Evolutionary conservation across 2,329 filamentous ascomycete genomes (phyloP), one percentile per base, ranked within the genome.

Genomic region (Ascochyta pisi): DNA sequence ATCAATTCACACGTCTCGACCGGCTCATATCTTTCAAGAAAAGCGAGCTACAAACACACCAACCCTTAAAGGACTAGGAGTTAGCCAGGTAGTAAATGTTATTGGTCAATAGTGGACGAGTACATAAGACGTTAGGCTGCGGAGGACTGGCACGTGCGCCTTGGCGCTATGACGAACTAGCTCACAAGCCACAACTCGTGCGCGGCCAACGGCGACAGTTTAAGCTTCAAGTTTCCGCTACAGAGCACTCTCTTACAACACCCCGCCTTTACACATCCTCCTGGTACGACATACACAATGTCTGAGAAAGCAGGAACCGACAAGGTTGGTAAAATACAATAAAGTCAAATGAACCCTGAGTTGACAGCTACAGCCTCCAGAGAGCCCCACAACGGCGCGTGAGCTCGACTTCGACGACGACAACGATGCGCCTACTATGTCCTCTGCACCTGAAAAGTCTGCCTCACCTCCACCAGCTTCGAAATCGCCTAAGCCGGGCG

Each of bases 401-500:
- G 80, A 82, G 49, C 74, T 85, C 49, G 83, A 85, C 62, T 85
- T 85, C 60, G 83, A 85, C 65, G 83, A 85, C 68, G 83, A 85
- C 61, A 77, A 79, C 51, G 79, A 83, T 61, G 78, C 80, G 24
- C 71, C 73, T 16, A 51, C 63, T 16, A 51, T 63, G 4, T 68
- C 73, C 6, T 54, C 65, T 27, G 33, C 59, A 7, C 73, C 73
- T 13, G 60, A 64, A 3, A 57, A 62, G 13, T 68, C 78, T 38
- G 70, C 78, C 29, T 70, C 76, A 12, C 55, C 55, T 9, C 35
- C 50, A n/a, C 49, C 55, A 23, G 22, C 41, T 22, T 52, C 48
- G 7, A 57, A 57, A 19, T 77, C 64, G 42, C 73, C 70, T 62
- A 81, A 75, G 65, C 78, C 75, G 13, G 74, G 74, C 26, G 79